Base-by-base conservation (phyloP, 495 filamentous ascomycete genomes). In the Lophium mytilinum region DNA sequence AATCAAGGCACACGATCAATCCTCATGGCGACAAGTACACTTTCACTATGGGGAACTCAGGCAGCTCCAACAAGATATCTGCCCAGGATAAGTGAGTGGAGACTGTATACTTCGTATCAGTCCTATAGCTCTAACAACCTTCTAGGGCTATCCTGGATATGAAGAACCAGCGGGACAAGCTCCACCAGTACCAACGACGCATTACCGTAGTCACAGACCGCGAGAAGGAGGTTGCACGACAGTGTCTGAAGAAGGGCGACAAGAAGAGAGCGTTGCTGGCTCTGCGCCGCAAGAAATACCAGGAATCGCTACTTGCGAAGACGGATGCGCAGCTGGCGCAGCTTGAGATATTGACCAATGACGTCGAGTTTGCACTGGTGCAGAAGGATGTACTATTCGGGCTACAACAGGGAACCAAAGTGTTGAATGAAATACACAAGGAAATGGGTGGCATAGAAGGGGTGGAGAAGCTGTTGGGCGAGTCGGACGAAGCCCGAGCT, bases 371-470 rank as follows among this genome's bases (percentile, higher is more conserved):
- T 71, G 86, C 92, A 41, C 79, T 93, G 10, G 90, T 97, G 35
- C 90, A 97, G 76, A 95, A 95, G 71, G 90, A 95, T 73, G 87
- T 98, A 6, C 57, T 97, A 10, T 96, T 85, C 68, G 93, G 93
- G 1, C 74, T 98, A 58, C 87, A 94, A 68, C 89, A 96, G 74
- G 93, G 93, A 17, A 97, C 93, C 1, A 76, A 77, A 42, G 93
- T 96, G 34, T 76, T 98, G 58, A 81, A 85, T 63, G 87, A 94
- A 65, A 96, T 98, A 55, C 83, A 96, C 63, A 82, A 81, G 59
- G 93, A 98, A 74, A 98, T 98, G 90, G 94, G 92, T 30, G 91
- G 91, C 0, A 76, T 98, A 52, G 90, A 95, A 62, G 80, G 85
- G 53, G 91, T 97, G 49, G 91, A 96, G 79, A 88, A 89, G 75